Base-by-base conservation (phyloP, 1,284 basidiomycete species). In the Tylopilus orsonianus region DNA sequence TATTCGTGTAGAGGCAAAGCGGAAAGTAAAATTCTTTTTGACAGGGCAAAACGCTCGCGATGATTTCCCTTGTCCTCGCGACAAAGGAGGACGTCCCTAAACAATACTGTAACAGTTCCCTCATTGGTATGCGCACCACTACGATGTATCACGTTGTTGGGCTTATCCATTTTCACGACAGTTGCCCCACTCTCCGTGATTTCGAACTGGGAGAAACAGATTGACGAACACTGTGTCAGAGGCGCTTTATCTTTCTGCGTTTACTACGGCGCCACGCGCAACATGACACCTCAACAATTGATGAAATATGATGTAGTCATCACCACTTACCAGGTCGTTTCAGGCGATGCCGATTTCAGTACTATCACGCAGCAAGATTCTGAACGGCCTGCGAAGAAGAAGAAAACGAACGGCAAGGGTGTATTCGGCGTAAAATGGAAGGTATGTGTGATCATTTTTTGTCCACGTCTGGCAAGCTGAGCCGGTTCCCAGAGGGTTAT, bases 151-250 rank as follows among this genome's bases (percentile, higher is more conserved):
- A 12, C 6, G 3, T 27, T 0, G 14, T 44, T 12, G 5, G 5
- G 46, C 47, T 51, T 23, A 64, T 38, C 16, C 10, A 1, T 18
- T 38, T 30, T n/a, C 30, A 42, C 30, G 23, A 40, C 18, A 93
- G 93, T 96, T 30, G 86, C 83, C 16, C 93, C 93, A 1, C 77
- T 95, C 16, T 93, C 90, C 1, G 83, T 96, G 1, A 68, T 95
- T 6, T 91, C 89, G 12, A 96, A 96, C 60, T 96, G 93, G 93
- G 85, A 90, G 60, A 87, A 90, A 58, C 93, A 96, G 65, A 83
- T 95, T 29, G 65, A 76, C 23, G 91, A 93, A 46, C 91, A 94
- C 56, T 81, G 89, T 47, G 71, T 68, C 9, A 71, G 71, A 19
- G 82, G 79, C 5, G 65, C 75, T 1, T 62, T 93, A 22, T 75